Base-by-base conservation (phyloP, 2,329 filamentous ascomycete genomes). In the Leptodontidium sp. region DNA sequence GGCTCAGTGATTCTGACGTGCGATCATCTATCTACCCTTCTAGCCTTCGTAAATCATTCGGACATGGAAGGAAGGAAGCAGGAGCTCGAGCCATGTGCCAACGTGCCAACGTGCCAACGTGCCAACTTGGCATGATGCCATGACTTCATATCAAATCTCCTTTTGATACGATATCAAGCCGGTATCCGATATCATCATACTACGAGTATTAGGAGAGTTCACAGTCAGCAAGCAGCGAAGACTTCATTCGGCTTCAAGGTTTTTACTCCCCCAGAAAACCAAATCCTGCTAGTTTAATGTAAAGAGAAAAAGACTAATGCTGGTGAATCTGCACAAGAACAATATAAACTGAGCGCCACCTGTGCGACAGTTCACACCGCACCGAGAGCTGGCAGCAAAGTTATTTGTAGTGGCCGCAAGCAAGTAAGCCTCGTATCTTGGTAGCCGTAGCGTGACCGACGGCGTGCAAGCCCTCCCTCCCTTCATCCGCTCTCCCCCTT, bases 61-160 rank as follows among this genome's bases (percentile, higher is more conserved):
- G 38, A 40, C 2, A 40, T 9, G 38, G 38, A 40, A 9, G 21
- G n/a, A n/a, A 29, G 24, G 9, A 9, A 2, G 12, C 49, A 26
- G 21, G 21, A 52, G 49, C 49, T 52, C 26, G 29, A 32, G 52
- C 26, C 52, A 35, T 32, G 29, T 32, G 29, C 50, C 26, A 32
- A 29, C 12, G 50, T 55, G 29, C 50, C 26, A 32, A 29, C 12
- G 50, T 55, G 17, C 29, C 52, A 32, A 29, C 12, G 50, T 55
- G 21, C 21, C 21, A 21, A 21, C 21, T 21, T 21, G 17, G 14
- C 52, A 55, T 55, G 29, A 55, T 55, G 52, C 52, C 14, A 35
- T 32, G 29, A 55, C 26, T 55, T 55, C 7, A 38, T 35, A 55
- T 55, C 52, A 40, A 58, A 58, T 58, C 32, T 38, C 29, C 52